Percentiles rank a stretch among this genome's conserved stretches.
Evolutionary conservation across 2,329 filamentous ascomycete genomes (phyloP).

Genomic region (Laburnicola sp.): DNA sequence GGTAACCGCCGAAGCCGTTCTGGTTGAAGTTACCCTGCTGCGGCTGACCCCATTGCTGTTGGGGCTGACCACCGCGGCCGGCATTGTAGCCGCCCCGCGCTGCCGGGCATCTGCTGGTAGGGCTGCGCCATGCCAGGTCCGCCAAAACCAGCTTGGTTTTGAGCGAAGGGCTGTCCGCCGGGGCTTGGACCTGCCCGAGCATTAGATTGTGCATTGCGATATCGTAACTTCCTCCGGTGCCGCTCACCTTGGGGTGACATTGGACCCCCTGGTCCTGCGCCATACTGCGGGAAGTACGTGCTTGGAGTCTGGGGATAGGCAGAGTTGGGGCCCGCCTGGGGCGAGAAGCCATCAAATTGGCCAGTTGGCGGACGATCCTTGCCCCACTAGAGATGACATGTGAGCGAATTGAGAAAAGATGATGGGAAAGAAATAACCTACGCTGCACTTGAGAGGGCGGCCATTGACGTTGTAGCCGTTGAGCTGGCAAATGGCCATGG

Average conservation of each 20-base stretch:
- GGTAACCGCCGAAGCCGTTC: constrained; percentile 64
- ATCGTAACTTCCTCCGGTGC: constrained; percentile 40
- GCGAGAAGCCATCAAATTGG: constrained; percentile 80
- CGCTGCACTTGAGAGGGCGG: constrained; percentile 95
- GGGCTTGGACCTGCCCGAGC: constrained; percentile 55
- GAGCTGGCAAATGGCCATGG: constrained; percentile 97
- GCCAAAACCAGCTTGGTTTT: constrained; percentile 62
- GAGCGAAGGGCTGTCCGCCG: constrained; percentile 65
- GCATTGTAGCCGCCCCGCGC: constrained; percentile 73
- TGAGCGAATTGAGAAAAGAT: constrained; percentile 29
- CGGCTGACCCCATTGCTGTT: constrained; percentile 59
- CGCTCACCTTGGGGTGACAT: constrained; percentile 63
- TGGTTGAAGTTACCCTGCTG: constrained; percentile 52
- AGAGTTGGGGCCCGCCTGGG: constrained; percentile 73
- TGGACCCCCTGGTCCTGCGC: constrained; percentile 59
- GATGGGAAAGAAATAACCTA: constrained; percentile 61
- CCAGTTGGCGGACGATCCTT: constrained; percentile 94
- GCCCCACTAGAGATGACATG: constrained; percentile 73
- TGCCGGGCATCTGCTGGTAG: constrained; percentile 59
- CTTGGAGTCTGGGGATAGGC: constrained; percentile 78
- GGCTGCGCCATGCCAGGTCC: constrained; percentile 59
- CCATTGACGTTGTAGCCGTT: constrained; percentile 98
- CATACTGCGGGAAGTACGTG: constrained; percentile 91
- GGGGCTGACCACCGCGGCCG: constrained; percentile 69
- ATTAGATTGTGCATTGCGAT: constrained; percentile 45